phyloP scores from a whole-genome alignment of 2,329 filamentous ascomycete genomes.

The Colletotrichum endophyticum region DNA sequence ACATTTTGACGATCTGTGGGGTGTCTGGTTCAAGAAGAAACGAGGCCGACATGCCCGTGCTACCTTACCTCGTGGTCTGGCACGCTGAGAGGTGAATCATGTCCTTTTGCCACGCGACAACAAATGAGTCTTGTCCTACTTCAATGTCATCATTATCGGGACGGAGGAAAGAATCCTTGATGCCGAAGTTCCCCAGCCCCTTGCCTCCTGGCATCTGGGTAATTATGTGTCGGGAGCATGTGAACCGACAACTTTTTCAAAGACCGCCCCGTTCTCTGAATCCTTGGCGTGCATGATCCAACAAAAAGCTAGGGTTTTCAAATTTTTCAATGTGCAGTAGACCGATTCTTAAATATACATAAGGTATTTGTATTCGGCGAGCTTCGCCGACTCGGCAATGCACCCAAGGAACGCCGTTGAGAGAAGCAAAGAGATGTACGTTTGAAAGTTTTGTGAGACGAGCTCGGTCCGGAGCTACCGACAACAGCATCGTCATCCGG shows the following conservation, averaged over 20 bases:
- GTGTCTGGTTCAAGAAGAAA: conserved; percentile 8
- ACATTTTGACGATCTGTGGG: conserved; percentile 6
- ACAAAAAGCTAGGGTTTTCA: not conserved
- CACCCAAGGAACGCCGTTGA: not conserved
- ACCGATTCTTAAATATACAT: not conserved
- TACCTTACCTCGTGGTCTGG: conserved; percentile 18
- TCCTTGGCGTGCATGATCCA: not conserved
- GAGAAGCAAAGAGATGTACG: not conserved
- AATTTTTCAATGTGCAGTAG: not conserved
- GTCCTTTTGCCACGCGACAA: conserved; percentile 16
- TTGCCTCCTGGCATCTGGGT: not conserved
- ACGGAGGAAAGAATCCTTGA: not conserved
- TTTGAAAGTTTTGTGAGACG: not conserved
- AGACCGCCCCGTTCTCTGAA: not conserved
- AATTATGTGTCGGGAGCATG: not conserved
- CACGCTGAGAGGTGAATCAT: conserved; percentile 9
- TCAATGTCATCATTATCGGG: conserved; percentile 7
- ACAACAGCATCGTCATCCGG: not conserved
- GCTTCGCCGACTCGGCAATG: not conserved
- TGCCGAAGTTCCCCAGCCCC: not conserved
- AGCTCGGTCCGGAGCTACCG: not conserved
- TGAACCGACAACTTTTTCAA: not conserved
- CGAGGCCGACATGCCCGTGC: not conserved
- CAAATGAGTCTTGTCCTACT: not conserved
- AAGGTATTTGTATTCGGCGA: not conserved